Conservation (phyloP, 257 asterid species). For the Solanum sejunctum region DNA sequence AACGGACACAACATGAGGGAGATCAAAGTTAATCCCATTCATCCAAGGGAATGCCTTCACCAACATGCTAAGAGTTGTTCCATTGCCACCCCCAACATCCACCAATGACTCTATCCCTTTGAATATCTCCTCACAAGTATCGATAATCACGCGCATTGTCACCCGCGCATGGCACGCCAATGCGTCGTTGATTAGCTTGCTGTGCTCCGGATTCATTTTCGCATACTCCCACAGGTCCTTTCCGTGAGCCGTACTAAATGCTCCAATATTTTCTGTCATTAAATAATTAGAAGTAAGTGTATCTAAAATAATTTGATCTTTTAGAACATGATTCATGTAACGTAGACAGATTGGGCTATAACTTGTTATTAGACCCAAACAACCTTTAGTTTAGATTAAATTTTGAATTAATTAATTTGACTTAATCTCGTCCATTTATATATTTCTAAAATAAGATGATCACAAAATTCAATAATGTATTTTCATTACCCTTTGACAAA, state of each 20-base stretch:
- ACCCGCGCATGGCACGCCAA: constrained; percentile 34
- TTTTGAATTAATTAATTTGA: too few relatives aligned
- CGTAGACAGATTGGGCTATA: too few relatives aligned
- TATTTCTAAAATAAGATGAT: neutral
- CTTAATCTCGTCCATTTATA: too few relatives aligned
- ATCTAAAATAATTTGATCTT: too few relatives aligned
- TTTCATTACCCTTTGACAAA: neutral
- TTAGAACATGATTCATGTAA: too few relatives aligned
- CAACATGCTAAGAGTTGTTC: constrained; percentile 33
- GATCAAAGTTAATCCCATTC: constrained; percentile 54
- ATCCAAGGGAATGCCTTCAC: constrained; percentile 40
- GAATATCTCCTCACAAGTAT: constrained; percentile 27
- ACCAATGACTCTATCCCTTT: constrained; percentile 35
- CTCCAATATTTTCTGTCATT: neutral
- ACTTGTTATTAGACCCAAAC: too few relatives aligned
- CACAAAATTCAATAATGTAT: constrained; percentile 9
- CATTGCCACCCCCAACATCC: constrained; percentile 76
- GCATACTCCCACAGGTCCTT: constrained; percentile 38
- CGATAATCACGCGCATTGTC: constrained; percentile 10
- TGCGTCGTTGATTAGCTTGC: constrained; percentile 40
- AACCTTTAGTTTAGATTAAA: too few relatives aligned
- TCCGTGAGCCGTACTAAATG: constrained; percentile 40
- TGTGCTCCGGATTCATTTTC: constrained; percentile 11
- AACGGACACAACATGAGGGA: constrained; percentile 34
- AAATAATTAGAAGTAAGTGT: neutral